Evolutionary conservation across 805 yeast genomes (phyloP).

Genomic region (Barnettozyma wickerhamii): DNA sequence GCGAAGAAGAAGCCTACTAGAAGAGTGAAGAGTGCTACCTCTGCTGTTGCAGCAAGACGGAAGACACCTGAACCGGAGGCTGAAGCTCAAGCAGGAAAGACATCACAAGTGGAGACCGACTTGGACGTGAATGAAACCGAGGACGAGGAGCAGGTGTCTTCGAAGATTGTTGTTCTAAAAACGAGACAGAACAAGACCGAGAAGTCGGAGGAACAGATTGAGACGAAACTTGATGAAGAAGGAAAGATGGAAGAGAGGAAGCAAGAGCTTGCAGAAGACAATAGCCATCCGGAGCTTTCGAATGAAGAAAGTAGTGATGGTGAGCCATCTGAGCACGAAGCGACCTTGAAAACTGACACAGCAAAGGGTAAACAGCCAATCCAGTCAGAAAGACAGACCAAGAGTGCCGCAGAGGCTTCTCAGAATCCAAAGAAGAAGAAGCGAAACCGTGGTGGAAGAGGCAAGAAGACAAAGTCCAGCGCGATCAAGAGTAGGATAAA

Average conservation of each 20-base stretch:
- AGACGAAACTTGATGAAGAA: too few relatives aligned
- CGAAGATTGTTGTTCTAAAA: background rate
- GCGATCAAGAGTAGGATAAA: background rate
- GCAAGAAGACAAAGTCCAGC: background rate
- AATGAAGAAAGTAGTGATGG: too few relatives aligned
- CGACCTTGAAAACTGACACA: background rate
- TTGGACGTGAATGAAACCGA: background rate
- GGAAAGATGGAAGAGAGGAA: too few relatives aligned
- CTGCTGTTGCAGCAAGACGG: too few relatives aligned
- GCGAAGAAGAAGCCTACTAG: conserved; percentile 13
- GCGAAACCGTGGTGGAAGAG: conserved; percentile 5
- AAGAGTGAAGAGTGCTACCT: conserved; percentile 5
- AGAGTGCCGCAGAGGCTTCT: background rate
- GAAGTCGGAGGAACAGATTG: background rate
- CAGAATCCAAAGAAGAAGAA: conserved; percentile 2
- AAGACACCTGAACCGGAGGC: too few relatives aligned
- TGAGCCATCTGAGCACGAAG: too few relatives aligned
- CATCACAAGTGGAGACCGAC: too few relatives aligned
- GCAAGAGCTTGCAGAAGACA: too few relatives aligned
- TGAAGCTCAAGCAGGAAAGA: too few relatives aligned
- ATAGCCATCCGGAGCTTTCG: too few relatives aligned
- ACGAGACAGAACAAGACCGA: background rate
- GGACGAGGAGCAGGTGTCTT: background rate
- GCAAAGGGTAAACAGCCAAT: background rate
- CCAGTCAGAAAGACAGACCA: background rate